Evolutionary conservation across 495 filamentous ascomycete genomes (phyloP).

Genomic region (Daldinia childiae): DNA sequence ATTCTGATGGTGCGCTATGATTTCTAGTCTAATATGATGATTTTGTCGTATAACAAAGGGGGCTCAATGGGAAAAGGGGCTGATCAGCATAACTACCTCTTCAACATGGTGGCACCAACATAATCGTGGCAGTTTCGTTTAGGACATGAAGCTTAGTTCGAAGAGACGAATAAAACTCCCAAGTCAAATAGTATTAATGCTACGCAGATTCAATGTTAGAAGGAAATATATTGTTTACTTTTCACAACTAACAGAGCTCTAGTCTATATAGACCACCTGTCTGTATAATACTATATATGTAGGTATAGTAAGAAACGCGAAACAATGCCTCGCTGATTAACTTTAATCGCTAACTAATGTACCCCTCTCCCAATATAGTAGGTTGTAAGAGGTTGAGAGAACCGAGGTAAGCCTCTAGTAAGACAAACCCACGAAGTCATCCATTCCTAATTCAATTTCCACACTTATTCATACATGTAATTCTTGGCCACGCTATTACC

Average conservation of each 20-base stretch:
- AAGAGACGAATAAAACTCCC: neutral
- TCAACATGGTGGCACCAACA: neutral
- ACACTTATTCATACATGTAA: slow-evolving; percentile 28
- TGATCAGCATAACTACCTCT: neutral
- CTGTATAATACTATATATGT: slow-evolving; percentile 13
- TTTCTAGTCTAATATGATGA: neutral
- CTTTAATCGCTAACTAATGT: slow-evolving; percentile 16
- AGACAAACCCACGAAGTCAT: neutral
- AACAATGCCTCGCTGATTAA: slow-evolving; percentile 12
- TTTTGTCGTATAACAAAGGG: neutral
- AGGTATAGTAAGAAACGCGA: slow-evolving; percentile 13
- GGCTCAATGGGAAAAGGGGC: neutral
- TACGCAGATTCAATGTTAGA: neutral
- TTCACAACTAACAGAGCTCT: neutral
- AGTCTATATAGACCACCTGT: neutral
- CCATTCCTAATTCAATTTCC: slow-evolving; percentile 14
- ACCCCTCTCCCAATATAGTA: neutral
- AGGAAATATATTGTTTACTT: neutral
- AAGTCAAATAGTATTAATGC: neutral
- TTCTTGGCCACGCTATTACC: slow-evolving; percentile 7
- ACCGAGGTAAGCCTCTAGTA: slow-evolving; percentile 3
- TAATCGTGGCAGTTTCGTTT: neutral
- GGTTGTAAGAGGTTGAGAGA: neutral
- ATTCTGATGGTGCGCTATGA: neutral
- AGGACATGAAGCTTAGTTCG: neutral